Evolutionary conservation across 108 stramenopile species (phyloP), one percentile per base, ranked within the genome.

Genomic region (Conticribra guillardii): DNA sequence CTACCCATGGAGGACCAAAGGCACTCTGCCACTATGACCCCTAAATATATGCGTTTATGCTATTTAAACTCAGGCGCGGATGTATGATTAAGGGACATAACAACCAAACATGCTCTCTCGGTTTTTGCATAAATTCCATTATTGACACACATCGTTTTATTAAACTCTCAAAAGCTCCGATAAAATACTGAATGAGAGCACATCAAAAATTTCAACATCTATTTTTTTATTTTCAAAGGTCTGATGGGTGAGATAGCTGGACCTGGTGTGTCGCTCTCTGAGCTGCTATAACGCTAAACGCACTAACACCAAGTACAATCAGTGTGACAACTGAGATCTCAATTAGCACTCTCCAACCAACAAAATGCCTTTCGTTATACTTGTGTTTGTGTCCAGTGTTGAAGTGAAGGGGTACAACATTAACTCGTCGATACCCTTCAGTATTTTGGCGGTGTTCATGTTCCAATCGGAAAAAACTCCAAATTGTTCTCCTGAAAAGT

Each of bases 381-480:
- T 84, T 87, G 81, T 93, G 87, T 28, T 85, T 85, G 71, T 93
- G 91, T 1, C 88, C 95, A 22, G 95, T 93, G 73, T 80, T 86
- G 67, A 96, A 96, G 73, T 96, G 95, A 45, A 96, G 69, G 3
- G 95, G 95, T 5, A 96, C 95, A 59, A 96, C 89, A 56, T 80
- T 79, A 23, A 96, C 95, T 41, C 95, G 79, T 49, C 95, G 84
- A 72, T 76, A 96, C 17, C 88, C 89, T 31, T 69, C 70, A 21
- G 90, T 89, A 63, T 93, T 96, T 78, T 81, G 84, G 18, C 91
- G 79, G 53, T 93, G 91, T 51, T 96, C 95, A 64, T 96, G 89
- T 69, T 97, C 96, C 54, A 97, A 69, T 19, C 96, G 89, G 21
- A 97, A 88, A 71, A 96, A 92, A 27, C 93, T 91, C 96, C 96